A percentile compares a stretch with the other conserved stretches of the same genome.
Conservation (phyloP, 2,329 filamentous ascomycete genomes). For the Fonsecaea multimorphosa region DNA sequence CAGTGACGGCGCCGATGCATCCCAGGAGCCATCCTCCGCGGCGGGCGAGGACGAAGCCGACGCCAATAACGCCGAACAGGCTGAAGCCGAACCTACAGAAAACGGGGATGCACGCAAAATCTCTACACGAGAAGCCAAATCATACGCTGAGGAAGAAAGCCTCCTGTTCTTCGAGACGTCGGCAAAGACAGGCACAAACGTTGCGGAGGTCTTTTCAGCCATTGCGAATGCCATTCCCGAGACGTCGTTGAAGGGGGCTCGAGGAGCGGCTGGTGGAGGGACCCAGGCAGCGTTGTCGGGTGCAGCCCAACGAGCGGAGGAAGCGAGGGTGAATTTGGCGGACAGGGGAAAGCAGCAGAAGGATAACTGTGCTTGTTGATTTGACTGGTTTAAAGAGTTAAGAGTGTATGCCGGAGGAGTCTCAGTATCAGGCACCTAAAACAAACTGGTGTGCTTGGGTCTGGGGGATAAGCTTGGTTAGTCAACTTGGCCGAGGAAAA, state of each 20-base stretch:
- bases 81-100: constrained; percentile 65
- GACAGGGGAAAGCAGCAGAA: constrained; percentile 76
- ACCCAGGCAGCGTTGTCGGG: constrained; percentile 63
- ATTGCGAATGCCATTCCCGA: constrained; percentile 98
- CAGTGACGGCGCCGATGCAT: constrained; percentile 51
- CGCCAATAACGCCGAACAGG: constrained; percentile 27
- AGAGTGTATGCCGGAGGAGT: background rate
- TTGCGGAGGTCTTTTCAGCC: constrained; percentile 94
- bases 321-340: constrained; percentile 79
- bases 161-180: constrained; percentile 97
- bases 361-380: constrained; percentile 86
- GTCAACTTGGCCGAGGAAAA: background rate
- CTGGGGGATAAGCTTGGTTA: constrained; percentile 3
- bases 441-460: background rate
- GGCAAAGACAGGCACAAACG: constrained; percentile 94
- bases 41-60: constrained; percentile 49
- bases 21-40: constrained; percentile 40
- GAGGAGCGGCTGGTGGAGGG: constrained; percentile 62
- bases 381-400: background rate
- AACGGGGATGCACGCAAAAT: constrained; percentile 82
- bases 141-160: constrained; percentile 92
- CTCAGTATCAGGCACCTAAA: background rate
- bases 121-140: constrained; percentile 85
- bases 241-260: constrained; percentile 83
- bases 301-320: constrained; percentile 48